phyloP scores from a whole-genome alignment of 257 asterid genomes.

The Echites panduratus region DNA sequence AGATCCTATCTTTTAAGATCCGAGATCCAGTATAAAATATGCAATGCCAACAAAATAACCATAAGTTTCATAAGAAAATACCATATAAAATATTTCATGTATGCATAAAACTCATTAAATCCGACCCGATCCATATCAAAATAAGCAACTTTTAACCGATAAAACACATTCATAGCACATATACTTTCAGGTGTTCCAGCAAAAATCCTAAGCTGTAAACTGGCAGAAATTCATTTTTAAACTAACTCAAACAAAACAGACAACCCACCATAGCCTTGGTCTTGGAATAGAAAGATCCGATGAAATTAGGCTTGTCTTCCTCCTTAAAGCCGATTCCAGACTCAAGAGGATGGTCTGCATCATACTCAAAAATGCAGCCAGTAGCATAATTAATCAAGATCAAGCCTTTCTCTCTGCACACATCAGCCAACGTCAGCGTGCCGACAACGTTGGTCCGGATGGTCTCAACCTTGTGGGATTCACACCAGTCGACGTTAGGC shows the following conservation, averaged over 20 bases:
- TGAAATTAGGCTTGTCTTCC: slow-evolving; percentile 78
- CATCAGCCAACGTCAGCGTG: slow-evolving; percentile 77
- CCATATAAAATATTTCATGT: not conserved
- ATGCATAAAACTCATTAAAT: not conserved
- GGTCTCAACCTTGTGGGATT: slow-evolving; percentile 81
- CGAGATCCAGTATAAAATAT: slow-evolving; percentile 15
- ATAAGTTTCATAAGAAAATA: not conserved
- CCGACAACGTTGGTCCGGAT: slow-evolving; percentile 77
- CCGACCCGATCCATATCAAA: not conserved
- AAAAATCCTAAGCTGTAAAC: not conserved
- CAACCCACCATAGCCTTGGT: slow-evolving; percentile 76
- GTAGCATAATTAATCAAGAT: slow-evolving; percentile 71
- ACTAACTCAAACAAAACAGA: not conserved
- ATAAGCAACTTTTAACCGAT: not conserved
- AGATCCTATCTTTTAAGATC: slow-evolving; percentile 10
- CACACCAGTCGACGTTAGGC: slow-evolving; percentile 94
- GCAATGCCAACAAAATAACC: not conserved
- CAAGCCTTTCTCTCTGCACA: slow-evolving; percentile 58
- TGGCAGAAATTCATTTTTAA: not conserved
- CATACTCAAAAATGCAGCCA: slow-evolving; percentile 81
- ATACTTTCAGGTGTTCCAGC: not conserved
- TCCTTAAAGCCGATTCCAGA: slow-evolving; percentile 81
- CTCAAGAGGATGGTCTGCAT: slow-evolving; percentile 50
- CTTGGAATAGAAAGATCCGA: slow-evolving; percentile 84
- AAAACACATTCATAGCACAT: not conserved